Evolutionary conservation across 179 eudicot genomes (phyloP).

Genomic region (Beta macrorhiza): DNA sequence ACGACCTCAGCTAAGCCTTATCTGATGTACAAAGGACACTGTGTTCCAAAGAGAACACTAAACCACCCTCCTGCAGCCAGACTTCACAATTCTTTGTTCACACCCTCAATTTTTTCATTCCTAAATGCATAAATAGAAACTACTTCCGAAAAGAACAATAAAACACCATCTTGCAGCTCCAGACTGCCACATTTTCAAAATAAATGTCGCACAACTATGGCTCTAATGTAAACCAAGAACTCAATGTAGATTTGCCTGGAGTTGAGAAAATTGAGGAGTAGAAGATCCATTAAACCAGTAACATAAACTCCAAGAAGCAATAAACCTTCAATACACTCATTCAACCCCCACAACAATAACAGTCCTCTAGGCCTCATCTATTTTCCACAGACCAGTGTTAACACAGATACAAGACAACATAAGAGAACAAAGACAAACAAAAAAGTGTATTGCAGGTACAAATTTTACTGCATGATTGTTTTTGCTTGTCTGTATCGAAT

Average conservation of each 20-base stretch:
- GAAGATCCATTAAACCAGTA: background rate
- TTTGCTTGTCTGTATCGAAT: no score
- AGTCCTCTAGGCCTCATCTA: background rate
- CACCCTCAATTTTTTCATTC: background rate
- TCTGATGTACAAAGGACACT: background rate
- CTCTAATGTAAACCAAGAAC: background rate
- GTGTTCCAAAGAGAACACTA: background rate
- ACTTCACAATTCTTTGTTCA: background rate
- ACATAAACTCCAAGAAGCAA: background rate
- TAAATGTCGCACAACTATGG: background rate
- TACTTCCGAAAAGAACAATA: background rate
- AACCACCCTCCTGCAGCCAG: background rate
- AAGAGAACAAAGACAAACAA: no score
- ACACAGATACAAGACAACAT: background rate
- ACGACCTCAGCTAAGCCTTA: background rate
- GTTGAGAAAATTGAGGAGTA: no score
- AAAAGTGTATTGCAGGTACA: no score
- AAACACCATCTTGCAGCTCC: background rate
- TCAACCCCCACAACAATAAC: background rate
- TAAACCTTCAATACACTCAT: background rate
- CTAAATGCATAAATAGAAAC: background rate
- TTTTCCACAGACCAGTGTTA: background rate
- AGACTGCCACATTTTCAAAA: background rate
- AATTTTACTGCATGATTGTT: no score
- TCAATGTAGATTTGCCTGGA: background rate